These are phyloP conservation scores for Neofusicoccum kwambonambiense DNA, from an alignment of 2,329 filamentous ascomycete species.

Conservation along the genomic window DNA sequence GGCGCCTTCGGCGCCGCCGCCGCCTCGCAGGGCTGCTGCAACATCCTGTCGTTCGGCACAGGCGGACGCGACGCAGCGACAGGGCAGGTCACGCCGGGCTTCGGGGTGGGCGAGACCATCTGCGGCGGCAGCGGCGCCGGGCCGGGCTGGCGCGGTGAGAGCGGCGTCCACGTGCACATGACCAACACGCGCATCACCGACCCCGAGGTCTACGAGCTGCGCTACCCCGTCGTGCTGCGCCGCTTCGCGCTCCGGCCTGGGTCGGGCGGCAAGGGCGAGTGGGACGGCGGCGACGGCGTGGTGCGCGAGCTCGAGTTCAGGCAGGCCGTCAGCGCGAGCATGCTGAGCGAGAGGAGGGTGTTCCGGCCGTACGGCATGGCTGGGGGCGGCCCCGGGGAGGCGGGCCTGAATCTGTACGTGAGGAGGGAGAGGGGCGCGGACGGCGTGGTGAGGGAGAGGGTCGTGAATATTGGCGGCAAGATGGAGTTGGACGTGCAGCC, in stretches of 20 bases:
- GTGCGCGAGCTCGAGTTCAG: conserved; percentile 39
- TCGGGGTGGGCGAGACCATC: conserved; percentile 36
- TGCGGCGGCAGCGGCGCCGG: conserved; percentile 38
- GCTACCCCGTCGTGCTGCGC: conserved; percentile 36
- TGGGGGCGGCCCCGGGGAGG: conserved; percentile 29
- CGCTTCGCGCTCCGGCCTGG: conserved; percentile 30
- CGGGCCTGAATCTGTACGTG: conserved; percentile 21
- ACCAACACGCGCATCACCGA: conserved; percentile 38
- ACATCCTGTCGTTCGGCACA: conserved; percentile 36
- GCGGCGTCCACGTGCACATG: conserved; percentile 32
- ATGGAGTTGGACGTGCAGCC: conserved; percentile 31
- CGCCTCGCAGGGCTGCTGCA: conserved; percentile 32
- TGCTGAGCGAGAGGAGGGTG: conserved; percentile 39
- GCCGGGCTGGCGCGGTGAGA: conserved; percentile 28
- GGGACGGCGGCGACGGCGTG: conserved; percentile 31
- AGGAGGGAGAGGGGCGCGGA: conserved; percentile 28
- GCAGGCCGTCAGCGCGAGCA: conserved; percentile 33
- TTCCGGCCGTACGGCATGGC: conserved; percentile 37
- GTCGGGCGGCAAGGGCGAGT: conserved; percentile 31
- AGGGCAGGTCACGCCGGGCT: conserved; percentile 22
- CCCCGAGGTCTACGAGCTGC: conserved; percentile 36
- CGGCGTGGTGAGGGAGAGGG: conserved; percentile 24
- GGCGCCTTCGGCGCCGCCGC: conserved; percentile 32
- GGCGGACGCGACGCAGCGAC: conserved; percentile 29
- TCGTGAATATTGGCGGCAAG: conserved; percentile 35